Conservation (phyloP, 106 monocot species). For the Dendrobium catenatum region DNA sequence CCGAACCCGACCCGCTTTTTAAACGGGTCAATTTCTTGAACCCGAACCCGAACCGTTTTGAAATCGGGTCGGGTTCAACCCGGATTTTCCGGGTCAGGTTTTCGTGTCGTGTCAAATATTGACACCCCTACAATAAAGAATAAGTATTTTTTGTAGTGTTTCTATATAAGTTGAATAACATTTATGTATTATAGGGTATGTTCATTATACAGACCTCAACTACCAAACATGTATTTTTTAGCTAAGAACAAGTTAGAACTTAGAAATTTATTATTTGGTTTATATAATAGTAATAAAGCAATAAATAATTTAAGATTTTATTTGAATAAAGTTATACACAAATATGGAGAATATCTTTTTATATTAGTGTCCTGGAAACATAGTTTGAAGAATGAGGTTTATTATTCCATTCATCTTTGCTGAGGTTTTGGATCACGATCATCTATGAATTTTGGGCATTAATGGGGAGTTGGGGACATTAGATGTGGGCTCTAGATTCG, state of each 20-base stretch:
- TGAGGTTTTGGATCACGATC: not conserved
- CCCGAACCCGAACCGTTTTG: too few relatives aligned
- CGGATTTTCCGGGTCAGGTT: too few relatives aligned
- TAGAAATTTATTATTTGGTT: not conserved
- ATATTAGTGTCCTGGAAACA: not conserved
- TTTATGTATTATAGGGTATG: not conserved
- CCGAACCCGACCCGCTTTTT: too few relatives aligned
- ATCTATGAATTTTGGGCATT: not conserved
- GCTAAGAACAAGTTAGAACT: not conserved
- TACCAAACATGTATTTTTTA: not conserved
- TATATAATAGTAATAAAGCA: not conserved
- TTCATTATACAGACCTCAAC: not conserved
- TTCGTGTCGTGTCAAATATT: too few relatives aligned
- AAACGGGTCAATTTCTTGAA: too few relatives aligned
- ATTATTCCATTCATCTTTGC: not conserved
- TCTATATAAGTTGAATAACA: not conserved
- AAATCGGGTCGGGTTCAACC: too few relatives aligned
- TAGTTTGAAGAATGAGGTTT: not conserved
- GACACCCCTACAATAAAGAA: not conserved
- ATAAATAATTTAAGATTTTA: not conserved
- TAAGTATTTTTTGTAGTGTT: not conserved
- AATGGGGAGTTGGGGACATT: not conserved
- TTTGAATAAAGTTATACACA: not conserved
- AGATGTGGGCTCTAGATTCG: not conserved
- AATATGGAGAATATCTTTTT: not conserved